Conservation (phyloP, 2,329 filamentous ascomycete genomes). For the Epichloe uncinata region DNA sequence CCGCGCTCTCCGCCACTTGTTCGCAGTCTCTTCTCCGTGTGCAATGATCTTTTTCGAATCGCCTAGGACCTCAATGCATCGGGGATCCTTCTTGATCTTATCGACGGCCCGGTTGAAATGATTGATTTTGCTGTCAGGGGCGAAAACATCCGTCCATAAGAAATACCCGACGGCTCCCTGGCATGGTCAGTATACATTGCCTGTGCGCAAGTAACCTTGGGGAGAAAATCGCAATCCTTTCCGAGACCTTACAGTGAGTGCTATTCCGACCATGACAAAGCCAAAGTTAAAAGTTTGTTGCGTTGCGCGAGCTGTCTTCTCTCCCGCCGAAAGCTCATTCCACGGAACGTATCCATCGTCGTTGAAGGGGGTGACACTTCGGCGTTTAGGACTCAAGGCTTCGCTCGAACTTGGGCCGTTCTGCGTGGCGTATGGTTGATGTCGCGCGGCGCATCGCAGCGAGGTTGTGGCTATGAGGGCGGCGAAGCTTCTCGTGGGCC, state of each 20-base stretch:
- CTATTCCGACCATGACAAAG: constrained; percentile 59
- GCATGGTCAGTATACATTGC: neutral
- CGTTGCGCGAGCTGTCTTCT: constrained; percentile 74
- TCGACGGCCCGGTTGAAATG: constrained; percentile 82
- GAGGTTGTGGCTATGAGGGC: constrained; percentile 6
- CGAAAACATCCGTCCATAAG: constrained; percentile 72
- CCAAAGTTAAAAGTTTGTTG: constrained; percentile 86
- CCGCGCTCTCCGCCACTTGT: constrained; percentile 62
- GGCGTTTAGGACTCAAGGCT: constrained; percentile 38
- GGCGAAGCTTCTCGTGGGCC: constrained; percentile 17
- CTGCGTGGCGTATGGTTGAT: constrained; percentile 45
- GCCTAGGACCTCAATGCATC: constrained; percentile 62
- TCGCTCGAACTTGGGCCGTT: constrained; percentile 27
- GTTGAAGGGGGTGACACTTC: constrained; percentile 73
- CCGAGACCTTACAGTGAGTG: constrained; percentile 50
- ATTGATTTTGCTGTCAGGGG: constrained; percentile 69
- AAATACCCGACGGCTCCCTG: constrained; percentile 67
- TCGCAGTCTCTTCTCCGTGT: constrained; percentile 67
- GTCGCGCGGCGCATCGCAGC: neutral
- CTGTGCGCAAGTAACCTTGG: neutral
- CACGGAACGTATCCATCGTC: constrained; percentile 76
- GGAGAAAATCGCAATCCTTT: neutral
- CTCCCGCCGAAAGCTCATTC: constrained; percentile 57
- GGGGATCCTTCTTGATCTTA: constrained; percentile 58
- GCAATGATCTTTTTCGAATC: constrained; percentile 63